phyloP scores from a whole-genome alignment of 2,329 filamentous ascomycete genomes.

The Lasiodiplodia citricola region DNA sequence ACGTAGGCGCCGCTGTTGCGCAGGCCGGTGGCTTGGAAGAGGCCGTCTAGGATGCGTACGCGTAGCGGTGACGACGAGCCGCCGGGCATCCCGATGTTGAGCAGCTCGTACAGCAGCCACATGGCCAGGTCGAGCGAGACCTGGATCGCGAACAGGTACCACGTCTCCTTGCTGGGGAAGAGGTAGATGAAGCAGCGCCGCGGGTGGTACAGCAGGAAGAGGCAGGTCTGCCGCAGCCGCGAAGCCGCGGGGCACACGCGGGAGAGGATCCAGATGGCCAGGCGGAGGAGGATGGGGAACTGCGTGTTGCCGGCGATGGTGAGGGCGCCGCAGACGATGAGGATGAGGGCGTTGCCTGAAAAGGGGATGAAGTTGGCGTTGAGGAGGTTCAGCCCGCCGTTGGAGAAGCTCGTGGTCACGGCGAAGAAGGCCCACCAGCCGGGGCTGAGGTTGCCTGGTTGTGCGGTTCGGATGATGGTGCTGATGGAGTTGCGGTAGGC shows the following conservation, averaged over 20 bases:
- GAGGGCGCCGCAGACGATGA: constrained; percentile 59
- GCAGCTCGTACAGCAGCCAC: constrained; percentile 69
- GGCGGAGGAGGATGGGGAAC: constrained; percentile 67
- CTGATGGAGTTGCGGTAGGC: constrained; percentile 24
- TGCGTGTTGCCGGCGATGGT: constrained; percentile 70
- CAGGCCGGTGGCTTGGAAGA: constrained; percentile 67
- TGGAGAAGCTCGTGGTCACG: constrained; percentile 36
- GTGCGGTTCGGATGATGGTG: constrained; percentile 25
- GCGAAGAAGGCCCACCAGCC: constrained; percentile 40
- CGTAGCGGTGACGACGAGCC: constrained; percentile 54
- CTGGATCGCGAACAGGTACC: constrained; percentile 69
- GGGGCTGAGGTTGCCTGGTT: constrained; percentile 36
- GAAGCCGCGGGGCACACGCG: constrained; percentile 31
- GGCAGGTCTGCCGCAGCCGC: constrained; percentile 41
- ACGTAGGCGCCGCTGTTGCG: constrained; percentile 71
- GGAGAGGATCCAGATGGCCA: constrained; percentile 62
- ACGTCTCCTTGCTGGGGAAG: constrained; percentile 68
- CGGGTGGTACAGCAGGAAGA: constrained; percentile 44
- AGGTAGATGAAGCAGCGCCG: constrained; percentile 66
- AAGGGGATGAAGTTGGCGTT: constrained; percentile 45
- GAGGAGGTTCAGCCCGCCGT: constrained; percentile 42
- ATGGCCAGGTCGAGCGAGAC: constrained; percentile 66
- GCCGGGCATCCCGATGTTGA: constrained; percentile 64
- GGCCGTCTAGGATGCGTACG: constrained; percentile 65
- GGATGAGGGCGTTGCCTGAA: constrained; percentile 46